These are phyloP conservation scores for Dictyostelium firmibasis DNA, from an alignment of 78 protist species.

Conservation along the genomic window DNA sequence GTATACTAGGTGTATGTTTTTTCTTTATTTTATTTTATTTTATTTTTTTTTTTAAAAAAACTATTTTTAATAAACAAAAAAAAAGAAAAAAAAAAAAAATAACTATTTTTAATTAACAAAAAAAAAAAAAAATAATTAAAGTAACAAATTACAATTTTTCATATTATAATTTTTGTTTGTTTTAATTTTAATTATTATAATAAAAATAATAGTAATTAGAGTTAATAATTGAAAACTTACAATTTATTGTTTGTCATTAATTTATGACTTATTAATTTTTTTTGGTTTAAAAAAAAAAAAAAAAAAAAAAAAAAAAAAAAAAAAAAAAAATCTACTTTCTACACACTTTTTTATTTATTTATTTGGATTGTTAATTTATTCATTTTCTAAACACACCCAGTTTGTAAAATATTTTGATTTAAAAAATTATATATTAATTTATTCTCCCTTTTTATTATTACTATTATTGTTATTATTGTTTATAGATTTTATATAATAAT, in stretches of 20 bases:
- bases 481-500: not conserved
- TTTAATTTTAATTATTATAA: too few relatives aligned
- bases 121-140: too few relatives aligned
- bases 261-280: not conserved
- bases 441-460: not conserved
- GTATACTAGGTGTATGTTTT: not conserved
- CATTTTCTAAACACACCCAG: not conserved
- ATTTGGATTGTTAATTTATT: not conserved
- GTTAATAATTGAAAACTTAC: not conserved
- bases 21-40: too few relatives aligned
- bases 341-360: not conserved
- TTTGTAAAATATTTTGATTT: not conserved
- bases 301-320: too few relatives aligned
- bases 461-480: not conserved
- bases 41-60: too few relatives aligned
- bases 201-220: not conserved
- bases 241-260: not conserved
- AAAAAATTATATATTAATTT: not conserved
- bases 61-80: too few relatives aligned
- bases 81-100: too few relatives aligned
- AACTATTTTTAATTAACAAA: not conserved
- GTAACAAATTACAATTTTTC: not conserved
- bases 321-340: not conserved
- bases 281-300: too few relatives aligned
- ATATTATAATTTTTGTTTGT: not conserved